Base-by-base conservation (phyloP, 225 moss, liverwort and hornwort genomes). In the Asterella californica region DNA sequence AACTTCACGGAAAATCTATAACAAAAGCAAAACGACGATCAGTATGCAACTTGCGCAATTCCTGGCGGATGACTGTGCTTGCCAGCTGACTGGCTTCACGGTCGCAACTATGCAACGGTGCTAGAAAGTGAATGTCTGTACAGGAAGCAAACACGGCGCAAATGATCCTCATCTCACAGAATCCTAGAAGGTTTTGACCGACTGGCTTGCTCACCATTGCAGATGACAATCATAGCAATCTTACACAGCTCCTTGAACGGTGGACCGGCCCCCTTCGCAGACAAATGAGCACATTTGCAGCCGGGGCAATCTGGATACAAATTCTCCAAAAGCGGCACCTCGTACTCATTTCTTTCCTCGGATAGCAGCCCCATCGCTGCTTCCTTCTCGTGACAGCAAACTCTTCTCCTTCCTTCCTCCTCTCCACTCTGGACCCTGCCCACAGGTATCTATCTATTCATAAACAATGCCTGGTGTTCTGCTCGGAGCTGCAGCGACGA, bases 301-400 rank as follows among this genome's bases (percentile, higher is more conserved):
- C 90, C 94, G 42, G 63, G 85, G 70, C 92, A 95, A 76, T 90
- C 86, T 33, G 88, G 88, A 76, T 89, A 90, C 66, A 72, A 33
- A 74, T 81, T 76, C 37, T 77, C 67, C 6, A 95, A 83, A 63
- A 93, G 76, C 45, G 90, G 90, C 84, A 82, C 85, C 77, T 92
- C 88, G 59, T 82, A 74, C 64, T 84, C 79, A 42, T 29, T 24
- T 45, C 24, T 45, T 63, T 14, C 77, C 15, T 32, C 75, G 1
- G 34, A 55, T 10, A 72, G 30, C 27, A 50, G 14, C 72, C 49
- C 72, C 72, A 72, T 72, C 49, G 72, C 50, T 49, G 2, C 46
- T 72, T 30, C 49, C n/a, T 27, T 72, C 70, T 21, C 15, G 21
- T 45, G 38, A 34, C 70, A 32, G 32, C 64, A 65, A 65, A 30